phyloP scores from a whole-genome alignment of 164 flowering plant species.

The Kingdonia uniflora region DNA sequence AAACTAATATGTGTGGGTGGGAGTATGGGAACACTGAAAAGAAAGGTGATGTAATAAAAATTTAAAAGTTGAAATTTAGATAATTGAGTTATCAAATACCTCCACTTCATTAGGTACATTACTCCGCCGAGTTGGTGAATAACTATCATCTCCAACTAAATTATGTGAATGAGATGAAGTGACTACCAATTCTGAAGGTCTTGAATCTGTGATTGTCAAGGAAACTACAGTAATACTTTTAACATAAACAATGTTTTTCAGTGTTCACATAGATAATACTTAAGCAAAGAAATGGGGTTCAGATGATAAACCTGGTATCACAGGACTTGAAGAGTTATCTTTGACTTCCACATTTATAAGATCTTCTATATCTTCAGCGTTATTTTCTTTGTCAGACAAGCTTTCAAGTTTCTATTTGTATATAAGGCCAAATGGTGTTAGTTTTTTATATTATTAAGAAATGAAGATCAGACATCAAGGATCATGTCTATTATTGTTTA shows the following conservation, averaged over 20 bases:
- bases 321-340: slow-evolving; percentile 9
- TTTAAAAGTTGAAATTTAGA: too few relatives aligned
- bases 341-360: slow-evolving; percentile 2
- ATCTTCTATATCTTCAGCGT: neutral
- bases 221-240: neutral
- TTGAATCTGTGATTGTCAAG: slow-evolving; percentile 8
- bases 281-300: neutral
- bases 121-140: slow-evolving; percentile 7
- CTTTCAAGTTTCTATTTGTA: slow-evolving; percentile 4
- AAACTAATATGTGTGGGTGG: too few relatives aligned
- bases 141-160: slow-evolving; percentile 8
- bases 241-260: too few relatives aligned
- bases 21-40: too few relatives aligned
- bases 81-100: slow-evolving; percentile 7
- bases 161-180: slow-evolving; percentile 11
- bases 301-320: slow-evolving; percentile 5
- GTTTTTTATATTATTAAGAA: too few relatives aligned
- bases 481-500: too few relatives aligned
- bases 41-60: too few relatives aligned
- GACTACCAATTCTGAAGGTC: slow-evolving; percentile 7
- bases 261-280: too few relatives aligned
- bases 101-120: slow-evolving; percentile 8
- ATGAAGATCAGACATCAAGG: too few relatives aligned
- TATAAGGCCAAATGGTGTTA: too few relatives aligned
- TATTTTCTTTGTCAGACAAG: neutral